Evolutionary conservation across 1,284 basidiomycete species (phyloP), one percentile per base, ranked within the genome.

Genomic region (Tylopilus orsonianus): DNA sequence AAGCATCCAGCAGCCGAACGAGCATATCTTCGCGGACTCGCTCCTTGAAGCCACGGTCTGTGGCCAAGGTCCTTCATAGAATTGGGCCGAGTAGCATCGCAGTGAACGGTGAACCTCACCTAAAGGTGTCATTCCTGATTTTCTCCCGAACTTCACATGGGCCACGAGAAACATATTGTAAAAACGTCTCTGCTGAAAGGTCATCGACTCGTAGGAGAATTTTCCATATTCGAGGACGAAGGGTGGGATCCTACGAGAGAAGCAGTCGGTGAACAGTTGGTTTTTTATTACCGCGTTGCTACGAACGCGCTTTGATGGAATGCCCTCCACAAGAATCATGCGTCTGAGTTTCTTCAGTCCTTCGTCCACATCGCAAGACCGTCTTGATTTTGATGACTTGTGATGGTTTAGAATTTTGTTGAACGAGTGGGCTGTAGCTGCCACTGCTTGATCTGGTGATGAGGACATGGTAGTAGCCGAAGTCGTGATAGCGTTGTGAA

Each of bases 1-100:
- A 98, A 1, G 95, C 96, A 64, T 99, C 96, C 22, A 99, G 73
- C 13, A 97, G 71, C 22, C 96, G 81, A 51, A 98, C 87, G n/a
- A 98, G 80, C 90, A 95, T 96, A 58, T 95, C 93, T 68, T 98
- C 94, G 26, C 88, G 83, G 14, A 99, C 96, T 44, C 90, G 85
- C 61, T 93, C 90, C 69, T 96, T 95, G 75, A 98, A 99, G 8
- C 90, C 90, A 54, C 85, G 83, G 67, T 98, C 96, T 1, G 95
- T 98, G 2, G 95, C 93, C 19, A 99, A 72, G 9, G 96, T 99
- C 46, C 96, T 91, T 74, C 71, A 26, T 13, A 46, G 44, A 37
- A 46, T 49, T 52, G 36, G 57, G 47, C 30, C 38, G 40, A 19
- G 33, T 45, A 44, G 26, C 32, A 44, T 22, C 13, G 30, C 18